Evolutionary conservation across 2,329 filamentous ascomycete genomes (phyloP), one percentile per base, ranked within the genome.

Genomic region (Ophiostoma ips): DNA sequence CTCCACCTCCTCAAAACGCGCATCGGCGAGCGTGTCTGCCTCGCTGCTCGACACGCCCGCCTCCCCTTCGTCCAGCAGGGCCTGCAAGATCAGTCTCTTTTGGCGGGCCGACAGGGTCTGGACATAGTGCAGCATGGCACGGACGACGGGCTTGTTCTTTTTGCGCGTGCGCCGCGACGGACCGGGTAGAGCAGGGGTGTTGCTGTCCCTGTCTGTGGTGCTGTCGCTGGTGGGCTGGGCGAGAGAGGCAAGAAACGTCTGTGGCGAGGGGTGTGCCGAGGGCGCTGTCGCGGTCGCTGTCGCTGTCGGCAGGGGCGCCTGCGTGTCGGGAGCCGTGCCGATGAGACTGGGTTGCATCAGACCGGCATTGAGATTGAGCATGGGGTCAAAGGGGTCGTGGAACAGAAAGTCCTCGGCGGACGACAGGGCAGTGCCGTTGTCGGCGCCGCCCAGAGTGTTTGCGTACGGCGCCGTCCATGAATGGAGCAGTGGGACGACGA

Each of bases 121-220:
- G 43, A 57, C 49, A 18, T 47, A 52, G 18, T 50, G 48, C 34
- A 56, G 28, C 51, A 56, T 50, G 34, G 47, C 47, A 10, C 35
- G 48, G 6, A 56, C 15, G 24, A 52, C 24, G 7, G 52, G 49
- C 48, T 34, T 43, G 43, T 41, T 49, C 19, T 37, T 47, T 11
- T 37, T 34, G 49, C 48, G 46, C 4, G 44, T n/a, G 40, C 15
- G 16, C 19, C 48, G 38, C 15, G 45, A 48, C 5, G 44, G 36
- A 13, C 24, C 34, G 16, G 18, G 43, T 3, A 15, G 43, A 33
- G 24, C 38, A 18, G 35, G 46, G 41, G 5, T 19, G n/a, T 18
- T 33, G 24, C 5, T 1, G 31, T 15, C 7, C 18, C 15, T 18
- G 15, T n/a, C 13, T 37, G 35, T n/a, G 35, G 35, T 5, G 15